These are phyloP conservation scores for Cicer chorassanicum DNA, from an alignment of 306 rosid genomes.

Conservation along the genomic window DNA sequence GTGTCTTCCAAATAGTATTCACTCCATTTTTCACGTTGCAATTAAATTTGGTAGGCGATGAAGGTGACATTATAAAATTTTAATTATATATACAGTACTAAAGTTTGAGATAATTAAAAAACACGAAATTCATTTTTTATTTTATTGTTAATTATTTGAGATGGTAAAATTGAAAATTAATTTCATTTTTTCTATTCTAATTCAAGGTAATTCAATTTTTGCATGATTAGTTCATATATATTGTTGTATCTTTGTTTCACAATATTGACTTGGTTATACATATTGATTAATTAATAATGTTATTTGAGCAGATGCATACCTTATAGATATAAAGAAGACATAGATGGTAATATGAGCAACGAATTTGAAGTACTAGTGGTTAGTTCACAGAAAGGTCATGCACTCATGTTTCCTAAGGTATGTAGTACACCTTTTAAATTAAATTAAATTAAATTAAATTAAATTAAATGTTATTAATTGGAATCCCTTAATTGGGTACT, in stretches of 20 bases:
- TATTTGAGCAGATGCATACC: conserved; percentile 80
- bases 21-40: conserved; percentile 32
- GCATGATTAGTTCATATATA: background rate
- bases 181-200: too few species aligned
- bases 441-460: too few species aligned
- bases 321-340: conserved; percentile 68
- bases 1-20: background rate
- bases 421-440: too few species aligned
- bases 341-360: conserved; percentile 49
- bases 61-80: too few species aligned
- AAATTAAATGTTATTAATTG: too few species aligned
- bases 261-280: background rate
- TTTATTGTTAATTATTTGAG: too few species aligned
- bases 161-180: too few species aligned
- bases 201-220: background rate
- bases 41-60: background rate
- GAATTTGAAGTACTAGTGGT: conserved; percentile 83
- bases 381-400: conserved; percentile 88
- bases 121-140: background rate
- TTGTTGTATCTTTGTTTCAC: background rate
- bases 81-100: too few species aligned
- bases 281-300: background rate
- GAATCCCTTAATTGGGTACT: too few species aligned
- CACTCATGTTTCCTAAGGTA: conserved; percentile 89
- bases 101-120: background rate